Evolutionary conservation across 2,329 filamentous ascomycete species (phyloP), one percentile per base, ranked within the genome.

Genomic region (Stromatinia cepivora): DNA sequence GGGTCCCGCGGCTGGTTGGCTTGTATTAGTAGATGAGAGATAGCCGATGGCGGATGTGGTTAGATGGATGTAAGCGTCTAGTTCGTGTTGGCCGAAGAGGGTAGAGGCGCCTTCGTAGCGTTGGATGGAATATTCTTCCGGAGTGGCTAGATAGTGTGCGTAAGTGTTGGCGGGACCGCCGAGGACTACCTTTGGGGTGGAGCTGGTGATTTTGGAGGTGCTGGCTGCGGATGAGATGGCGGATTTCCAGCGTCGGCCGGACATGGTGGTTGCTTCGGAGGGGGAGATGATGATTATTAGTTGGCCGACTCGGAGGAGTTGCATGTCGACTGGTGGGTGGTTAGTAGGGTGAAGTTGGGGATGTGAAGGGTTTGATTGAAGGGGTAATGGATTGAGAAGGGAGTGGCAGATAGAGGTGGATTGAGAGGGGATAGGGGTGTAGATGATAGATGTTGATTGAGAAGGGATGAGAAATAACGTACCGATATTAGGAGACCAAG

Each of bases 41-140:
- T 90, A 90, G 11, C 84, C 84, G 7, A 95, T 86, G 77, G 90
- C 88, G 0, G 84, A 85, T 15, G 92, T 83, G 0, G 92, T 94
- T 52, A 94, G 84, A 79, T 95, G 93, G 81, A 97, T 91, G 81
- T 95, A 95, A 0, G 93, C 94, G 36, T 90, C 87, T 20, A 97
- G 85, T 0, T 92, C 91, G 79, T 94, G 88, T 1, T 86, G 91
- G 0, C 94, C 94, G 78, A 91, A 95, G 2, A 97, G 86, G 0
- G 94, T 98, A 6, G 90, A 94, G 0, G 92, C 94, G 22, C 94
- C 94, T 81, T 98, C 94, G 80, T 97, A 97, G 15, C 94, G 90
- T 80, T 97, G 94, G 58, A 95, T 82, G 20, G 82, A 81, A 78
- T 95, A 95, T 79, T 97, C 92, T 78, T 95, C 92, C 53, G 89